A percentile compares a stretch with the other conserved stretches of the same genome.
Evolutionary conservation across 768 basidiomycete genomes (phyloP).

Genomic region (Dendrothele bispora): DNA sequence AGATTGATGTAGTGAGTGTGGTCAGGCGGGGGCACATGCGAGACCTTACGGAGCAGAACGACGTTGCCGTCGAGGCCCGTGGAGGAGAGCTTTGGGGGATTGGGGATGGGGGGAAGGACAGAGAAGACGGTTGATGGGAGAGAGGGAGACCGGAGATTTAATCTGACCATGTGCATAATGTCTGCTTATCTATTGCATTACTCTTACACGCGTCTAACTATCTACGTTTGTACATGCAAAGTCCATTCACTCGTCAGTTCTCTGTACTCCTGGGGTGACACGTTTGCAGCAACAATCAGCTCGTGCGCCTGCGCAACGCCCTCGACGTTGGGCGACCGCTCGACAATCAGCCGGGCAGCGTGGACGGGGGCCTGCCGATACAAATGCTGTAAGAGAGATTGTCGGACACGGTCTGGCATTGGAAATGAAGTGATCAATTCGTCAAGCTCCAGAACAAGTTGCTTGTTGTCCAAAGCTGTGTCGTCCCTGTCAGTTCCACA

Average conservation of each 20-base stretch:
- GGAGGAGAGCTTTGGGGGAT: constrained; percentile 13
- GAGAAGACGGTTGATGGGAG: constrained; percentile 24
- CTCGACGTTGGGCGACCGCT: no score
- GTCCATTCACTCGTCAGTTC: no score
- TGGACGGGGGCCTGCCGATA: constrained; percentile 19
- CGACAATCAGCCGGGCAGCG: constrained; percentile 2
- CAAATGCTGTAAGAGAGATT: constrained; percentile 37
- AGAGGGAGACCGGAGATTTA: constrained; percentile 13
- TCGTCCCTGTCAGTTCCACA: no score
- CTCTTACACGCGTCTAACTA: no score
- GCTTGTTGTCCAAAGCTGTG: constrained; percentile 40
- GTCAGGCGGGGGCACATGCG: constrained; percentile 43
- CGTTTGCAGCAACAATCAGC: no score
- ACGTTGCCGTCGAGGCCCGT: constrained; percentile 26
- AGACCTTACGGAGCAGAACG: constrained; percentile 22
- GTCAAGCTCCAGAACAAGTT: constrained; percentile 41
- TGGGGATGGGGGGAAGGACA: constrained; percentile 24
- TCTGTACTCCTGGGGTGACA: no score
- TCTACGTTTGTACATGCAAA: no score
- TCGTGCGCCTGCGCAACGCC: no score
- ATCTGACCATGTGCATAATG: constrained; percentile 23
- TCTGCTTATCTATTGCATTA: no score
- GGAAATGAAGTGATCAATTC: constrained; percentile 38
- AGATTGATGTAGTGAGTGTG: constrained; percentile 45
- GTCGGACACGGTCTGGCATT: constrained; percentile 31